A percentile compares a stretch with the other conserved stretches of the same genome.
Conservation (phyloP, 305 asterid genomes). For the Solanum hybrid region DNA sequence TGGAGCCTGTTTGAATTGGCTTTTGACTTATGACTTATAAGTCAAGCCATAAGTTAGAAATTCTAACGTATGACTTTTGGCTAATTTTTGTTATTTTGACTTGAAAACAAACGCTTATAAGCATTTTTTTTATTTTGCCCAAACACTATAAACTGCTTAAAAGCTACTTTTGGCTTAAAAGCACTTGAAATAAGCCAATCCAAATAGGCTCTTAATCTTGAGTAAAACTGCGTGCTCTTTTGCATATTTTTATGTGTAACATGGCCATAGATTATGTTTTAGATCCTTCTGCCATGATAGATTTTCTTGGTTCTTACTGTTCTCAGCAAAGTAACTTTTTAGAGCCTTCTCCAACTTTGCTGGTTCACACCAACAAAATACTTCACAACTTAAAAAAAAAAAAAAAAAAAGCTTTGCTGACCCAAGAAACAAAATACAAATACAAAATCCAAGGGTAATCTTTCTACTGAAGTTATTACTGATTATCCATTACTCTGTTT, state of each 20-base stretch:
- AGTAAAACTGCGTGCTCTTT: not conserved
- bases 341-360: not conserved
- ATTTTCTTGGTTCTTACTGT: not conserved
- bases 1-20: not conserved
- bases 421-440: not conserved
- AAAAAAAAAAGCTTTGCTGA: not conserved
- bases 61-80: not conserved
- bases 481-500: not conserved
- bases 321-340: not conserved
- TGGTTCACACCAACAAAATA: not conserved
- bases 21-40: not conserved
- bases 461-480: not conserved
- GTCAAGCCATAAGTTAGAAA: not conserved
- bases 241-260: not conserved
- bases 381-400: not conserved
- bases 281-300: not conserved
- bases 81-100: not conserved
- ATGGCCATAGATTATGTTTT: not conserved
- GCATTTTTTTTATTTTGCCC: not conserved
- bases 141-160: not conserved
- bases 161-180: not conserved
- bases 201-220: not conserved
- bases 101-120: not conserved
- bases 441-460: not conserved
- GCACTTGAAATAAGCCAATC: not conserved